Conservation (phyloP, 2,329 filamentous ascomycete genomes). For the Orbilia javanica region DNA sequence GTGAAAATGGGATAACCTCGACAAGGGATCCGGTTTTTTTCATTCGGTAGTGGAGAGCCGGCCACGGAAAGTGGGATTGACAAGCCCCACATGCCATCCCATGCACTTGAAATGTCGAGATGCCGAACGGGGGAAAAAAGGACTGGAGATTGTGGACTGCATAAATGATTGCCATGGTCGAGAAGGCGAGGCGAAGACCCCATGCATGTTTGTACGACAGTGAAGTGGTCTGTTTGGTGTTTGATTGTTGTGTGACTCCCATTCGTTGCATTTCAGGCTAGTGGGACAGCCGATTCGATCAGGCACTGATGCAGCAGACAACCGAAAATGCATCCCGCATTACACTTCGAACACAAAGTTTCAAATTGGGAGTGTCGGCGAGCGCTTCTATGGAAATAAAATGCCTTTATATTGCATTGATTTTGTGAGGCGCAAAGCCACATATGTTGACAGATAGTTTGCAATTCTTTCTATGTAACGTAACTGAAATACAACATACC, state of each 20-base stretch:
- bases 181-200: neutral
- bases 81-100: slow-evolving; percentile 33
- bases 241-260: slow-evolving; percentile 17
- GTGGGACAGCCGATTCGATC: neutral
- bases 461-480: too few relatives aligned
- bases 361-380: neutral
- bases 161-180: slow-evolving; percentile 12
- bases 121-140: slow-evolving; percentile 37
- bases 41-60: slow-evolving; percentile 28
- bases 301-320: neutral
- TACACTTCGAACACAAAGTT: slow-evolving; percentile 23
- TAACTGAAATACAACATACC: too few relatives aligned
- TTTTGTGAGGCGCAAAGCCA: neutral
- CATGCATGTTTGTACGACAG: slow-evolving; percentile 5
- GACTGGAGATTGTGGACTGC: slow-evolving; percentile 20
- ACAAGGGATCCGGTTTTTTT: slow-evolving; percentile 3
- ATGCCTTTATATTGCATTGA: neutral
- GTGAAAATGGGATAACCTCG: slow-evolving; percentile 29
- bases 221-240: neutral
- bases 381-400: neutral
- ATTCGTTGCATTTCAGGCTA: neutral
- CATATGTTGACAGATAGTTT: too few relatives aligned
- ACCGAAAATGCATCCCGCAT: neutral
- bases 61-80: slow-evolving; percentile 28
- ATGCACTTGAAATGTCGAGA: slow-evolving; percentile 24